Conservation (phyloP, 352 stramenopile species). For the Pythium monospermum region DNA sequence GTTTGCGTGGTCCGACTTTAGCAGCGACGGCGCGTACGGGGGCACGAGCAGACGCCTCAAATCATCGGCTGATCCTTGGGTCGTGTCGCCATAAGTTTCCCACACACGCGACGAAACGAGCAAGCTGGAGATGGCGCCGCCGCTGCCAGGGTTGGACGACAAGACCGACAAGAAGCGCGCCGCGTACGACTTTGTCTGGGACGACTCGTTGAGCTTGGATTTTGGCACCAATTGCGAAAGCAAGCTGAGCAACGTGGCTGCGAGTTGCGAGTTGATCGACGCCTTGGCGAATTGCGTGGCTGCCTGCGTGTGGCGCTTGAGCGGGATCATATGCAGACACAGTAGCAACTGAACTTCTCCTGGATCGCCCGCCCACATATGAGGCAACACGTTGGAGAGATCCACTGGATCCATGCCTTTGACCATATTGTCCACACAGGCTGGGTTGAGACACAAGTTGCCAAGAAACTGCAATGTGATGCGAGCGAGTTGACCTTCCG, state of each 20-base stretch:
- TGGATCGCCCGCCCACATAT: constrained; percentile 74
- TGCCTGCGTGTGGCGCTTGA: constrained; percentile 83
- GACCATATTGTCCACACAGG: constrained; percentile 84
- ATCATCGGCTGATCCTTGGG: constrained; percentile 74
- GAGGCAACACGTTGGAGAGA: constrained; percentile 61
- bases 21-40: constrained; percentile 63
- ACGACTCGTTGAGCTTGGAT: constrained; percentile 74
- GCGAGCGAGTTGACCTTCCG: constrained; percentile 72
- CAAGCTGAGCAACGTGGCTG: constrained; percentile 74
- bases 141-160: constrained; percentile 80
- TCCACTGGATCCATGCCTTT: constrained; percentile 82
- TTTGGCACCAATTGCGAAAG: constrained; percentile 76
- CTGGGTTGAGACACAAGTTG: constrained; percentile 81
- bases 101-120: constrained; percentile 74
- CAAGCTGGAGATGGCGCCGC: constrained; percentile 74
- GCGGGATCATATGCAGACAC: constrained; percentile 84
- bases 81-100: constrained; percentile 81
- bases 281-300: constrained; percentile 82
- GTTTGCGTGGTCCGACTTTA: constrained; percentile 79
- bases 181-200: constrained; percentile 77
- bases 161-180: constrained; percentile 78
- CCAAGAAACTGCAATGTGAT: constrained; percentile 78
- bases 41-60: constrained; percentile 67
- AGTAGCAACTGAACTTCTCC: constrained; percentile 79
- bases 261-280: constrained; percentile 72